phyloP scores from a whole-genome alignment of 768 basidiomycete species.

The Macrocybe gigantea region DNA sequence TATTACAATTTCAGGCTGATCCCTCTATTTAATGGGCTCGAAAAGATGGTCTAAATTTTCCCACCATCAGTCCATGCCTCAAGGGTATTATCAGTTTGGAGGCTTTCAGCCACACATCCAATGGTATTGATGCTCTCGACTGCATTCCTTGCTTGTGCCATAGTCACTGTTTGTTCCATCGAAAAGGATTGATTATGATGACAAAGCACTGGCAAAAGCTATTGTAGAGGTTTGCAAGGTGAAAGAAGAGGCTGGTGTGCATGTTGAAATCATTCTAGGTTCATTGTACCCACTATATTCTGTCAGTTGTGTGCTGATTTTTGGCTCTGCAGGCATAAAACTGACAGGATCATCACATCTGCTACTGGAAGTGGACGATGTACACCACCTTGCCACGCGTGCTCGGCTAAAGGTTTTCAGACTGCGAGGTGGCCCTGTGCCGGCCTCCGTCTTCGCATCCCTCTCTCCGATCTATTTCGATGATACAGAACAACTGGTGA shows the following conservation, averaged over 20 bases:
- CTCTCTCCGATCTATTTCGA: constrained; percentile 43
- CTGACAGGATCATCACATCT: constrained; percentile 38
- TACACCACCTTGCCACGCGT: constrained; percentile 7
- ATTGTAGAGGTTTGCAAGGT: constrained; percentile 15
- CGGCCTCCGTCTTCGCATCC: constrained; percentile 29
- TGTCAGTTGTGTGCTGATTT: not conserved
- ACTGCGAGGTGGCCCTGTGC: constrained; percentile 7
- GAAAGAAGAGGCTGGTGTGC: constrained; percentile 3
- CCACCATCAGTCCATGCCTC: constrained; percentile 7
- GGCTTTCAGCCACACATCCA: constrained; percentile 18
- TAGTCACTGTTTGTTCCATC: not conserved
- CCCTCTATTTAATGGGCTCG: too few species aligned
- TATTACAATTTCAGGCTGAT: too few species aligned
- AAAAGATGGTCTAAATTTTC: not conserved
- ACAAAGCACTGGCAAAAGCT: constrained; percentile 24
- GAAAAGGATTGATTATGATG: constrained; percentile 20
- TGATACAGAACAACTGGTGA: constrained; percentile 20
- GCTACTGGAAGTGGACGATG: constrained; percentile 16
- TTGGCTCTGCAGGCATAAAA: constrained; percentile 31
- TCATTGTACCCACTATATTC: not conserved
- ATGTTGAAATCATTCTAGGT: constrained; percentile 42
- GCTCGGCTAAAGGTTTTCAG: not conserved
- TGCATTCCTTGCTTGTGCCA: not conserved
- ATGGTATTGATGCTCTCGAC: constrained; percentile 10
- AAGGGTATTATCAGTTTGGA: constrained; percentile 19